phyloP scores from a whole-genome alignment of 352 stramenopile genomes.

The Phytopythium vexans region DNA sequence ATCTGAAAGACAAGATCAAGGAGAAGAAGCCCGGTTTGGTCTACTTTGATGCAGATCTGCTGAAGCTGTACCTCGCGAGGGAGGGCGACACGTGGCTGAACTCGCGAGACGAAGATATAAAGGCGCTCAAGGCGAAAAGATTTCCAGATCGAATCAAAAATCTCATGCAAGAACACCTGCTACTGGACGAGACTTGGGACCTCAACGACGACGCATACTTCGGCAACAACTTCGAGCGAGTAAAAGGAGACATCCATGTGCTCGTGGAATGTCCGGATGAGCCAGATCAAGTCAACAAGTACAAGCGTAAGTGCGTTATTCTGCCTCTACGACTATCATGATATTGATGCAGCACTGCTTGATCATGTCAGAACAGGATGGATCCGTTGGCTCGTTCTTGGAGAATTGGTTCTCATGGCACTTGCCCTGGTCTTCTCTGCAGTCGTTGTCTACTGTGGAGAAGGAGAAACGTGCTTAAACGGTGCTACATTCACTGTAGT shows the following conservation, averaged over 20 bases:
- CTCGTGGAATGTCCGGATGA: conserved; percentile 18
- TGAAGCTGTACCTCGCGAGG: conserved; percentile 27
- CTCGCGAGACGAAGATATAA: conserved; percentile 8
- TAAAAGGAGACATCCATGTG: conserved; percentile 16
- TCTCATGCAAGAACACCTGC: conserved; percentile 13
- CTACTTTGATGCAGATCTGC: conserved; percentile 9
- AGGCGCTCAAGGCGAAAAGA: conserved; percentile 8
- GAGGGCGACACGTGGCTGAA: conserved; percentile 17
- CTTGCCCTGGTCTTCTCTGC: conserved; percentile 18
- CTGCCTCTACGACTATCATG: conserved; percentile 10
- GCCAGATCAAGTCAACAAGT: conserved; percentile 10
- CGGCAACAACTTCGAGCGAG: conserved; percentile 9
- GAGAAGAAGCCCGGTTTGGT: conserved; percentile 11
- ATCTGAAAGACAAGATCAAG: conserved; percentile 33
- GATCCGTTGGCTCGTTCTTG: conserved; percentile 14
- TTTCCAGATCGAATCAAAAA: conserved; percentile 20
- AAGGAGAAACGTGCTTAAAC: conserved; percentile 18
- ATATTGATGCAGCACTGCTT: conserved; percentile 20
- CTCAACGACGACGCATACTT: conserved; percentile 17
- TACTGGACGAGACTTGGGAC: conserved; percentile 3
- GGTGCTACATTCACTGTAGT: conserved; percentile 18
- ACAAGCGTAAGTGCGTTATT: conserved; percentile 21
- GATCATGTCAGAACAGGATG: conserved; percentile 23
- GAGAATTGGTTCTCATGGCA: conserved; percentile 20
- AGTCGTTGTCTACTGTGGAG: conserved; percentile 17